Evolutionary conservation across 2,329 filamentous ascomycete species (phyloP).

Genomic region (Nigrograna mackinnonii): DNA sequence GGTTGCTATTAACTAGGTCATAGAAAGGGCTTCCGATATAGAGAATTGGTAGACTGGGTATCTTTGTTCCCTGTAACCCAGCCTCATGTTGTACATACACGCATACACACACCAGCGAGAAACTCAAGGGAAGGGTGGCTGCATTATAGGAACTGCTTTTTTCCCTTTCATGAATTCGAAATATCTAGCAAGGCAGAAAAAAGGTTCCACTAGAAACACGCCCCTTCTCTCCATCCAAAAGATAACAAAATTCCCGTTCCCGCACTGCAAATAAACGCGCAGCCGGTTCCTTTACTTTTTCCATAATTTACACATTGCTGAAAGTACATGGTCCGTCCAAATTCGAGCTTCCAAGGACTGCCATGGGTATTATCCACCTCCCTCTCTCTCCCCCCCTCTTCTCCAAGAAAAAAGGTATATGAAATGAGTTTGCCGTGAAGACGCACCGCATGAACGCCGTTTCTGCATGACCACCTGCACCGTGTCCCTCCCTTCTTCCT

Average conservation of each 20-base stretch:
- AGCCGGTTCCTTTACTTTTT: conserved; percentile 31
- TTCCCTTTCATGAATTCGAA: no score
- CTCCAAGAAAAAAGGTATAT: conserved; percentile 30
- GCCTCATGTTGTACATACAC: no score
- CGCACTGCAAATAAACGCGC: conserved; percentile 34
- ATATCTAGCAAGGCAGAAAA: conserved; percentile 28
- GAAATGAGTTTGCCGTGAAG: conserved; percentile 39
- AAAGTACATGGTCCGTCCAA: conserved; percentile 40
- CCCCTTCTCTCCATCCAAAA: conserved; percentile 4
- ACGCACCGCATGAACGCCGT: conserved; percentile 42
- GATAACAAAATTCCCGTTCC: conserved; percentile 17
- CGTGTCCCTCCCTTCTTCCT: conserved; percentile 17
- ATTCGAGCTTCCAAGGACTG: conserved; percentile 33
- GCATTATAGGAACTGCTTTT: no score
- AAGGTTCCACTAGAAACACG: conserved; percentile 26
- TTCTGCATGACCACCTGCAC: conserved; percentile 38
- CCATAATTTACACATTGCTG: conserved; percentile 45
- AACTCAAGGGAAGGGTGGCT: no score
- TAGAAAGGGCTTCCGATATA: no score
- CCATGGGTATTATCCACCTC: conserved; percentile 39
- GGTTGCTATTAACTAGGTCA: no score
- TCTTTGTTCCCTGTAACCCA: no score
- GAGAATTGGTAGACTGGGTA: no score
- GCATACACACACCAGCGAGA: no score
- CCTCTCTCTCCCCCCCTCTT: conserved; percentile 17